Base-by-base conservation (phyloP, 495 filamentous ascomycete species). In the Symbiotaphrina buchneri region DNA sequence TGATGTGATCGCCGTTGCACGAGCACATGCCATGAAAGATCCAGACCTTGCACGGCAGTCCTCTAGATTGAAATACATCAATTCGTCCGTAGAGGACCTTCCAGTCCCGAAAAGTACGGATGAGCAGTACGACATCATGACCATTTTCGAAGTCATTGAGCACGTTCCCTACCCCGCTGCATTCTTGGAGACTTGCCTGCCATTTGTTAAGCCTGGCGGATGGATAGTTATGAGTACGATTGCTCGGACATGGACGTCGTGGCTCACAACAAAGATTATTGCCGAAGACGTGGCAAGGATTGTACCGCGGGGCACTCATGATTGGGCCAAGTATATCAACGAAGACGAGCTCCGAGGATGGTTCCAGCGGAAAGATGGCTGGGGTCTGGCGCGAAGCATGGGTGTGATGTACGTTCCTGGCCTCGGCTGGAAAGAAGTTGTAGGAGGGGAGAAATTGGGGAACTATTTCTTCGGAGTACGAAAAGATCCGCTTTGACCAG, bases 391-490 rank as follows among this genome's bases (percentile, higher is more conserved):
- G 43, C 28, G 56, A 43, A 62, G 59, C n/a, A 64, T 85, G 75
- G 87, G 87, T 0, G 77, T 85, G 17, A 56, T 90, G 16, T 97
- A 87, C 59, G 63, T 94, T 28, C 87, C 87, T 10, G 84, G 81
- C 1, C 30, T 87, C 22, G 87, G 87, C 26, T 97, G 87, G 87
- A 85, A 59, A 56, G 70, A 80, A 52, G 75, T 93, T 2, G 25
- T 3, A 10, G 77, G 78, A 6, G 74, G 78, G 30, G 87, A 97
- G 58, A 70, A 65, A 46, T 68, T 77, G 52, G 87, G 87, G 21
- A 97, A 97, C 53, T 97, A 97, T 51, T 95, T 97, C 51, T 90
- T 93, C 52, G 87, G 67, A 23, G 68, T 90, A 19, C 68, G 73
- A 51, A 90, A 58, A 53, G 59, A 43, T 5, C n/a, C n/a, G n/a